phyloP scores from a whole-genome alignment of 495 filamentous ascomycete genomes.

The Penicillium dipodomyicola region DNA sequence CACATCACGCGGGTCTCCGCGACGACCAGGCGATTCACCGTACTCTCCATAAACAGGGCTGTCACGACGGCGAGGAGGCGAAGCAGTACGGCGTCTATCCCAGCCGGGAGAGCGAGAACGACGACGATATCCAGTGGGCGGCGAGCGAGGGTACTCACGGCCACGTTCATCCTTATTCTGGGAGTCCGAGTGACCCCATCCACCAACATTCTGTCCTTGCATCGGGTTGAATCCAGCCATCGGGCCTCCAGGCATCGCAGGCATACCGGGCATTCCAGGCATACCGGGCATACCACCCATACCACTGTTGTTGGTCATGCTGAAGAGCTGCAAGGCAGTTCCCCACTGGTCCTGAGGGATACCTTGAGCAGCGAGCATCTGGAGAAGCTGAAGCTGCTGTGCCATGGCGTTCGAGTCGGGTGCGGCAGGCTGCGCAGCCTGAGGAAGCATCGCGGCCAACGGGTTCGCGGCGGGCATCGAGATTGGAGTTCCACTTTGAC shows the following conservation, averaged over 20 bases:
- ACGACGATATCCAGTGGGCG: conserved; percentile 59
- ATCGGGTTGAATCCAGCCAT: conserved; percentile 17
- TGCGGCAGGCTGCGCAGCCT: conserved; percentile 35
- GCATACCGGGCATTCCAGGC: conserved; percentile 15
- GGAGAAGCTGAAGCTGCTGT: conserved; percentile 63
- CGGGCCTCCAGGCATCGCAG: conserved; percentile 11
- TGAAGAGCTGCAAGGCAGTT: conserved; percentile 51
- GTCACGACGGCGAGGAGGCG: conserved; percentile 59
- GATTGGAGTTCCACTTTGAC: conserved; percentile 42
- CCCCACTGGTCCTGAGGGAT: conserved; percentile 62
- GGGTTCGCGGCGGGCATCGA: conserved; percentile 44
- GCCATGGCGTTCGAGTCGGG: conserved; percentile 43
- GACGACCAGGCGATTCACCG: conserved; percentile 58
- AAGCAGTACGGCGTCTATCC: conserved; percentile 60
- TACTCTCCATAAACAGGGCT: conserved; percentile 73
- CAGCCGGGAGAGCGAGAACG: conserved; percentile 75
- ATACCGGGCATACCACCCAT: conserved; percentile 29
- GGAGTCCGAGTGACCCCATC: conserved; percentile 41
- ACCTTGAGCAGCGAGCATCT: conserved; percentile 56
- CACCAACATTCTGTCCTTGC: conserved; percentile 34
- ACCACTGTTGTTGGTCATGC: conserved; percentile 33
- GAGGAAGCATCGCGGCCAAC: conserved; percentile 47
- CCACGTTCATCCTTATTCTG: conserved; percentile 62
- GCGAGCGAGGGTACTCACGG: conserved; percentile 56
- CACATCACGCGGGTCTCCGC: conserved; percentile 56